Base-by-base conservation (phyloP, 495 filamentous ascomycete genomes). In the Viridothelium virens region DNA sequence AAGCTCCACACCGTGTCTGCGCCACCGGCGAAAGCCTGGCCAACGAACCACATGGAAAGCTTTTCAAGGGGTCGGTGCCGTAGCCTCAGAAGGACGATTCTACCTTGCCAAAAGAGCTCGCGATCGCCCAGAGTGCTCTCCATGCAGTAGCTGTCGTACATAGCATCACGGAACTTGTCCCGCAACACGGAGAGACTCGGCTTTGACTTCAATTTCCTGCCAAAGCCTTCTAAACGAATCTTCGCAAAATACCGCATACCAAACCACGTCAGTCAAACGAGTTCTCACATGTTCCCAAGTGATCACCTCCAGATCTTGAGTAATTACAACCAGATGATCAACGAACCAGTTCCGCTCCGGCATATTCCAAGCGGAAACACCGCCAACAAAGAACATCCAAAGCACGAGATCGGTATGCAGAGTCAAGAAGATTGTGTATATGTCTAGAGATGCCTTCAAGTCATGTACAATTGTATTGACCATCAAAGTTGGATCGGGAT, bases 311-410 rank as follows among this genome's bases (percentile, higher is more conserved):
- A 70, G 44, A 39, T 70, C 68, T 16, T 62, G 64, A 31, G 67
- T 62, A 2, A 67, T 66, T 5, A 65, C 62, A 11, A 70, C 65
- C 2, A 70, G 41, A 16, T 70, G 65, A 3, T 66, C 68, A 36
- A 70, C 63, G 39, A 65, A 70, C 68, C 68, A 70, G 12, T 53
- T 53, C 7, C 65, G 61, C 31, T 70, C 68, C 18, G 68, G 68
- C 68, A 70, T 67, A 7, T 38, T 38, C 38, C 64, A 63, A 38
- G 68, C 68, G 2, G 68, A 67, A 2, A 67, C 67, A 2, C 65
- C 68, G 25, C 68, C 68, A 36, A 70, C 68, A 25, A 56, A 65
- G 37, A 70, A 46, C 16, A 70, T 65, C 68, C 68, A 70, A 36
- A 67, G 46, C 11, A 70, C 56, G 2, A 70, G 65, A 59, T 34